Evolutionary conservation across 192 early-diverging fungal genomes (phyloP).

Genomic region (Gonapodya sp.): DNA sequence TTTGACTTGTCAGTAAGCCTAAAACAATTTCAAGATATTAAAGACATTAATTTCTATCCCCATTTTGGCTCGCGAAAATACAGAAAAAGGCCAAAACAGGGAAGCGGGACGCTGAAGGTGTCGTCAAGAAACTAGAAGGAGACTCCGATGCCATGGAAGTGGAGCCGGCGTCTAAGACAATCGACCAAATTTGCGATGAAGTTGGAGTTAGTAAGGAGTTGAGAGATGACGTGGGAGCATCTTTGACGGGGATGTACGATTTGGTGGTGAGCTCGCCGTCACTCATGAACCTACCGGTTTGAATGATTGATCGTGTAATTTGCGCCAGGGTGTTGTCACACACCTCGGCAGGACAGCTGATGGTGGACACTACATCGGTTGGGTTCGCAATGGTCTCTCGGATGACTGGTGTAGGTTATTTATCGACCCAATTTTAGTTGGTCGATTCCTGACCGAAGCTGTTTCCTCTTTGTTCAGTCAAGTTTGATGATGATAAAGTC

Average conservation of each 20-base stretch:
- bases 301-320: slow-evolving; percentile 2
- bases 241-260: slow-evolving; percentile 85
- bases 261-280: slow-evolving; percentile 48
- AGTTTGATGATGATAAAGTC: slow-evolving; percentile 95
- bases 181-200: slow-evolving; percentile 35
- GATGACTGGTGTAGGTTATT: slow-evolving; percentile 40
- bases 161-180: slow-evolving; percentile 18
- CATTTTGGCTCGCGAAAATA: too few relatives aligned
- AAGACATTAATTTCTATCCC: too few relatives aligned
- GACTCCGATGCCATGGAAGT: slow-evolving; percentile 22
- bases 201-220: slow-evolving; percentile 58
- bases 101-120: slow-evolving; percentile 10
- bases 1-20: too few relatives aligned
- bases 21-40: too few relatives aligned
- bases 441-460: not conserved
- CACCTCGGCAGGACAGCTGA: slow-evolving; percentile 90
- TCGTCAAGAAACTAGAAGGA: slow-evolving; percentile 7
- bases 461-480: slow-evolving; percentile 20
- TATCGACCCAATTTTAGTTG: not conserved
- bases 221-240: slow-evolving; percentile 69
- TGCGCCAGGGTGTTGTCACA: slow-evolving; percentile 57
- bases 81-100: slow-evolving; percentile 13
- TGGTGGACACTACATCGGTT: slow-evolving; percentile 89
- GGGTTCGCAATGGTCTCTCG: slow-evolving; percentile 64
- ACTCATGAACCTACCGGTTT: not conserved